These are phyloP conservation scores for Neurospora discreta DNA, from an alignment of 495 filamentous ascomycete genomes.

Conservation along the genomic window DNA sequence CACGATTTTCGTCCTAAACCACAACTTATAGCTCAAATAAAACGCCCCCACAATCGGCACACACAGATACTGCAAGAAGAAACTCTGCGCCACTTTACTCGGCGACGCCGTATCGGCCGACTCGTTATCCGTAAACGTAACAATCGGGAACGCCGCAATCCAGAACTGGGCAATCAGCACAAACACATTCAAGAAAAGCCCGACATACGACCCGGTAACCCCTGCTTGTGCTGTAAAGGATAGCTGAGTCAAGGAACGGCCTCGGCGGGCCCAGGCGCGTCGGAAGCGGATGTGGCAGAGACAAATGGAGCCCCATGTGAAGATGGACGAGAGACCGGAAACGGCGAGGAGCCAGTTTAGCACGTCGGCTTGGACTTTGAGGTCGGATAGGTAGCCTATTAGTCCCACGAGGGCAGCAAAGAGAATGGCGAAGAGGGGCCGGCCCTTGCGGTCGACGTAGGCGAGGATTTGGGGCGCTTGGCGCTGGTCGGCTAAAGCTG, in stretches of 20 bases:
- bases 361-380: conserved; percentile 48
- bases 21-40: conserved; percentile 75
- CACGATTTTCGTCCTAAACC: conserved; percentile 57
- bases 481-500: conserved; percentile 73
- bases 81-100: conserved; percentile 32
- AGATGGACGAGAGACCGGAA: conserved; percentile 77
- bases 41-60: conserved; percentile 67
- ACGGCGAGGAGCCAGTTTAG: conserved; percentile 86
- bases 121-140: neutral
- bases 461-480: conserved; percentile 67
- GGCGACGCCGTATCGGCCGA: too few species aligned
- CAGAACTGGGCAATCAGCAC: conserved; percentile 92
- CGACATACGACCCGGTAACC: conserved; percentile 72
- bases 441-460: conserved; percentile 77
- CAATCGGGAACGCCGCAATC: conserved; percentile 74
- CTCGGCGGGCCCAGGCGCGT: conserved; percentile 57
- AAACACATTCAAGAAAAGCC: conserved; percentile 64
- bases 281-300: conserved; percentile 89
- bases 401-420: conserved; percentile 61
- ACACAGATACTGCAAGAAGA: conserved; percentile 75
- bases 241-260: conserved; percentile 61
- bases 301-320: conserved; percentile 91
- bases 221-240: conserved; percentile 75
- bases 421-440: conserved; percentile 63
- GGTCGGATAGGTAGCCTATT: conserved; percentile 68